Evolutionary conservation across 805 yeast species (phyloP).

Genomic region (Candida pini): DNA sequence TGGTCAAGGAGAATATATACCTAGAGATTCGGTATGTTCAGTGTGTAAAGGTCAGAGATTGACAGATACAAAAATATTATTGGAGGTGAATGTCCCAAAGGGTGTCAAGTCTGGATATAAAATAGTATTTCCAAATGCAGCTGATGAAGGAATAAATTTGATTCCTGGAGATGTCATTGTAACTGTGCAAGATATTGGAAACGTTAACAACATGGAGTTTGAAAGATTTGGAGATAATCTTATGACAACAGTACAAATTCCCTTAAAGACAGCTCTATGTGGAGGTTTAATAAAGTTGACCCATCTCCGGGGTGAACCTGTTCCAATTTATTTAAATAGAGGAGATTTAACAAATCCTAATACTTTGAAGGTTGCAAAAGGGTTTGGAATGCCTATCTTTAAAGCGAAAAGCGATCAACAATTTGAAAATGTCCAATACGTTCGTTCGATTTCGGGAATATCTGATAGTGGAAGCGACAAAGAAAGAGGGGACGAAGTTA

Average conservation of each 20-base stretch:
- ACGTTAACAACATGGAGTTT: constrained; percentile 25
- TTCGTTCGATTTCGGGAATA: background rate
- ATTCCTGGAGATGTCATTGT: constrained; percentile 66
- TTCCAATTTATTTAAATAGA: constrained; percentile 35
- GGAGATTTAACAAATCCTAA: constrained; percentile 52
- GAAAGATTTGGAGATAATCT: constrained; percentile 29
- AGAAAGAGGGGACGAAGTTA: constrained; percentile 2
- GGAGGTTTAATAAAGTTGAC: constrained; percentile 26
- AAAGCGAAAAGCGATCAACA: constrained; percentile 3
- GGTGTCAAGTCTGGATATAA: constrained; percentile 51
- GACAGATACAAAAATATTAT: constrained; percentile 41
- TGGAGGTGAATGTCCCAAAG: constrained; percentile 48
- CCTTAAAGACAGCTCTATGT: constrained; percentile 20
- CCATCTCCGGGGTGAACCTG: constrained; percentile 32
- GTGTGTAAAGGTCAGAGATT: constrained; percentile 42
- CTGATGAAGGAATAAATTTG: constrained; percentile 55
- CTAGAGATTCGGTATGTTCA: constrained; percentile 31
- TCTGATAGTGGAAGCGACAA: no score
- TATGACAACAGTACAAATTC: constrained; percentile 13
- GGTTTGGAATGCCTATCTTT: constrained; percentile 58
- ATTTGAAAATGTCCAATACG: background rate
- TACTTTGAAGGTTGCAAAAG: constrained; percentile 32
- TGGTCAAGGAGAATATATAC: constrained; percentile 35
- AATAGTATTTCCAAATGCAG: constrained; percentile 51
- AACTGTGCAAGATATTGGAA: constrained; percentile 36